Evolutionary conservation across 202 grass and related monocot genomes (phyloP), one percentile per base, ranked within the genome.

Genomic region (Panicum hallii): DNA sequence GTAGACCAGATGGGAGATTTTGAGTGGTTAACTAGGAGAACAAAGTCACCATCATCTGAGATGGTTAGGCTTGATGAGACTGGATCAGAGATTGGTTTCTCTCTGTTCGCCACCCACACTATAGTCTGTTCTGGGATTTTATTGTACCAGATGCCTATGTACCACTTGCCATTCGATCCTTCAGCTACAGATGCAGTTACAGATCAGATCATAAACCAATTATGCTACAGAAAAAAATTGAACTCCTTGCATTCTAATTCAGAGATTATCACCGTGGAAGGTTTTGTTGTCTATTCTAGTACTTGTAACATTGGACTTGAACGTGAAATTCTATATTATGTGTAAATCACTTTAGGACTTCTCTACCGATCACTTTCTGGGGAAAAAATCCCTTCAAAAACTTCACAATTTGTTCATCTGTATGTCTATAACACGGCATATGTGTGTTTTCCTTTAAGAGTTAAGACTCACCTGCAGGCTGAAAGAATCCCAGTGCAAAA

Each of bases 91-190:
- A 93, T 16, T 34, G 93, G 93, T 57, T 42, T 75, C 22, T 89
- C 85, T 30, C 90, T 72, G 78, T 95, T 95, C 11, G 88, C 90
- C 23, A 93, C 85, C 84, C 91, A 95, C 3, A 89, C 88, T 5
- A 79, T 0, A 38, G 86, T 95, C 84, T 80, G 67, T 41, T 5
- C 6, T 40, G 88, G 78, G 80, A 93, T 91, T 32, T 81, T 89
- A 45, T 89, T 88, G 84, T 93, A 95, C 93, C 93, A 95, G 67
- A 95, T 95, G 12, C 83, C 84, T 26, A 93, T 68, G 72, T 95
- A 95, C 90, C 91, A 91, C 62, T 45, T 74, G 8, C 42, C 11
- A 15, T 15, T 58, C 50, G 70, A 70, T 72, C 8, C 74, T 83
- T 69, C 79, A 64, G 55, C 73, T 77, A n/a, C 49, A 4, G 69